A percentile compares a stretch with the other conserved stretches of the same genome.
Evolutionary conservation across 108 stramenopile species (phyloP).

Genomic region (Licmophora abbreviata): DNA sequence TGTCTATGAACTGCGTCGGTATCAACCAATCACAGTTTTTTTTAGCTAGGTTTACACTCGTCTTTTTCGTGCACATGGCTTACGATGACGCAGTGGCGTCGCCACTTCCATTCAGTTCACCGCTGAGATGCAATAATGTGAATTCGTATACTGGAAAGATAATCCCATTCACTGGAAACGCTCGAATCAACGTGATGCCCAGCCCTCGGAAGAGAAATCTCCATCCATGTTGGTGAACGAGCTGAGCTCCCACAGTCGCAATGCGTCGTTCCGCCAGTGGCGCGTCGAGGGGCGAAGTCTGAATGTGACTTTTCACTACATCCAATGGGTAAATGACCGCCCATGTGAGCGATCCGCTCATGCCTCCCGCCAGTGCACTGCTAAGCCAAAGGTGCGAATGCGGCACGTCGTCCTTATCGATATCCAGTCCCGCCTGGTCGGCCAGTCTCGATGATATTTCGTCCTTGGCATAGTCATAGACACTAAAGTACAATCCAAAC

Average conservation of each 20-base stretch:
- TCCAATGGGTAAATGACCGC: conserved; percentile 84
- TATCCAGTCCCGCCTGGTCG: conserved; percentile 3
- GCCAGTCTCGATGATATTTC: conserved; percentile 29
- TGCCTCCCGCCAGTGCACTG: conserved; percentile 79
- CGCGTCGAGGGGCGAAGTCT: conserved; percentile 55
- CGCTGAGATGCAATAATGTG: conserved; percentile 35
- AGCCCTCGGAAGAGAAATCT: conserved; percentile 78
- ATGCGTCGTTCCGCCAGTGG: conserved; percentile 27
- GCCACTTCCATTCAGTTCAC: background rate
- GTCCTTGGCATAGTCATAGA: conserved; percentile 74
- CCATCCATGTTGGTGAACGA: conserved; percentile 57
- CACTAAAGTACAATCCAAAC: conserved; percentile 84
- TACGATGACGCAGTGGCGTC: no score
- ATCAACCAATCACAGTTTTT: no score
- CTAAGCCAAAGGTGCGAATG: conserved; percentile 60
- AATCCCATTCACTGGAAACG: conserved; percentile 91
- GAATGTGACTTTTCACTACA: conserved; percentile 84
- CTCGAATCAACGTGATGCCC: conserved; percentile 75
- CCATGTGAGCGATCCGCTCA: conserved; percentile 84
- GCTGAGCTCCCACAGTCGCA: conserved; percentile 25
- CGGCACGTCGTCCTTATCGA: conserved; percentile 12
- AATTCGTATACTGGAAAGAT: conserved; percentile 90
- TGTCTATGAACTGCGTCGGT: no score
- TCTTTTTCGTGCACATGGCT: no score
- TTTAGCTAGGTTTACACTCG: no score